These are phyloP conservation scores for Phylloporus arenicola DNA, from an alignment of 768 basidiomycete genomes.

Conservation along the genomic window DNA sequence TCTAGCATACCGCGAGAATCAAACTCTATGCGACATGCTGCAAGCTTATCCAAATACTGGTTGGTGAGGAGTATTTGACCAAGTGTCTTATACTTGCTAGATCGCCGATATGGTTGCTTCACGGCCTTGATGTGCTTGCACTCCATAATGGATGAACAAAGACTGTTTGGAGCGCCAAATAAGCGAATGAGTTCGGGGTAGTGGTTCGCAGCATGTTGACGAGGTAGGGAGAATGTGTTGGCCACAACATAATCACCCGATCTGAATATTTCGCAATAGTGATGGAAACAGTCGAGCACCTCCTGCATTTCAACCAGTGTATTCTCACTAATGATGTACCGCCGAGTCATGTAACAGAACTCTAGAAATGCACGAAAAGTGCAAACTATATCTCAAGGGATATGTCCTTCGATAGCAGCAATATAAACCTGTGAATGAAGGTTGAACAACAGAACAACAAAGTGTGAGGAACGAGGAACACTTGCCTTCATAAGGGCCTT, in stretches of 20 bases:
- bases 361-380: constrained; percentile 22
- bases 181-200: not conserved
- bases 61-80: constrained; percentile 30
- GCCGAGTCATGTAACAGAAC: constrained; percentile 29
- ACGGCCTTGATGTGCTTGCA: constrained; percentile 34
- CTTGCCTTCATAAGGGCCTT: constrained; percentile 34
- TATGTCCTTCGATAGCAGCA: constrained; percentile 20
- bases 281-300: constrained; percentile 17
- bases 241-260: not conserved
- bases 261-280: constrained; percentile 14
- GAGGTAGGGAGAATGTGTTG: too few species aligned
- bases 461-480: too few species aligned
- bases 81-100: constrained; percentile 18
- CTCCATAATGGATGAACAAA: constrained; percentile 35
- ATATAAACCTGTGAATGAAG: constrained; percentile 17
- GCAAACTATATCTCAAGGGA: constrained; percentile 14
- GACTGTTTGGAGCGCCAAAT: constrained; percentile 32
- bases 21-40: constrained; percentile 16
- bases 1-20: constrained; percentile 17
- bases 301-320: constrained; percentile 13
- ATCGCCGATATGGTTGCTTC: constrained; percentile 21
- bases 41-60: constrained; percentile 24
- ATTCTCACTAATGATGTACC: constrained; percentile 10
- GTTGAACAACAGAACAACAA: too few species aligned
- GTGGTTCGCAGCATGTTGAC: too few species aligned